A percentile compares a stretch with the other conserved stretches of the same genome.
Conservation (phyloP, 2,329 filamentous ascomycete species). For the Proliferodiscus dingleyae region DNA sequence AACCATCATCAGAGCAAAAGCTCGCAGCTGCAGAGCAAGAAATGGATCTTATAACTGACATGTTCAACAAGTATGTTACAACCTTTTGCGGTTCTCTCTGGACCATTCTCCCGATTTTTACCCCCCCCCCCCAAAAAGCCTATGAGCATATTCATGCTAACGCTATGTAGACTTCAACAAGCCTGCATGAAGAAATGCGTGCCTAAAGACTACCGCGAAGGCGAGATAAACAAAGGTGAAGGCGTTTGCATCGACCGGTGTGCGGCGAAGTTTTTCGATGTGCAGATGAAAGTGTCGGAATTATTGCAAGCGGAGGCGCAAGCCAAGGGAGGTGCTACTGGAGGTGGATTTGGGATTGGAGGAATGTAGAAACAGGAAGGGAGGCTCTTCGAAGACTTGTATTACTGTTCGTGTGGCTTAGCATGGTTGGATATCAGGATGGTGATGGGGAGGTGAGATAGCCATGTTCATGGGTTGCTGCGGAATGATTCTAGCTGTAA, state of each 20-base stretch:
- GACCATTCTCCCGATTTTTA: conserved; percentile 2
- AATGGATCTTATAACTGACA: conserved; percentile 95
- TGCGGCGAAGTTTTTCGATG: conserved; percentile 96
- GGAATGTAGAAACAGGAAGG: conserved; percentile 31
- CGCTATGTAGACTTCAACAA: conserved; percentile 63
- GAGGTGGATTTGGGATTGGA: conserved; percentile 45
- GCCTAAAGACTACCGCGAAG: conserved; percentile 86
- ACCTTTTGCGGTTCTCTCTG: conserved; percentile 1
- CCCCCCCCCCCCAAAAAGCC: too few species aligned
- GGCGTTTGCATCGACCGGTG: conserved; percentile 97
- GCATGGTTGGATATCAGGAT: neutral
- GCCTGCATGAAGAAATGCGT: conserved; percentile 94
- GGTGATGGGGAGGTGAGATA: neutral
- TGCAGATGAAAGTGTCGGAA: conserved; percentile 95
- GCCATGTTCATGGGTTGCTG: neutral
- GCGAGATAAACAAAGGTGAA: conserved; percentile 97
- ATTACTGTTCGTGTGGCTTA: too few species aligned
- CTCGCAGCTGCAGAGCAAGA: conserved; percentile 94
- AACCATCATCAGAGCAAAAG: conserved; percentile 94
- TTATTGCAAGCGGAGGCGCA: conserved; percentile 88
- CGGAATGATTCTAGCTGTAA: conserved; percentile 14
- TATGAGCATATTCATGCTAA: too few species aligned
- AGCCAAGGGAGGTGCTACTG: conserved; percentile 54
- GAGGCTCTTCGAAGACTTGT: conserved; percentile 2
- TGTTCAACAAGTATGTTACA: conserved; percentile 91